Conservation (phyloP, 345 rosid species). For the Eucalyptus melliodora region DNA sequence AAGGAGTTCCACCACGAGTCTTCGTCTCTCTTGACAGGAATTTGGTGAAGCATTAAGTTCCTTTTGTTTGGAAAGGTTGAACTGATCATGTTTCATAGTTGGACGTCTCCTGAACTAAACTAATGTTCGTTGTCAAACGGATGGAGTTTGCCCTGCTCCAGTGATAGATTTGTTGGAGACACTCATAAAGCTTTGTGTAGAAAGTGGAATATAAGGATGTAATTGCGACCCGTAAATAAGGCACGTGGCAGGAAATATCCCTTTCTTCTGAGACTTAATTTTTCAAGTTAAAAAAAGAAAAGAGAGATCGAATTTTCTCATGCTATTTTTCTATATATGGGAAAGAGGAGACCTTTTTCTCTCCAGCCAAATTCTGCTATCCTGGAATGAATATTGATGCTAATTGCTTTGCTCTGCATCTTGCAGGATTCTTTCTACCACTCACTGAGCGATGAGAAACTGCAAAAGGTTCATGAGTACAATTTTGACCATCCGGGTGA, state of each 20-base stretch:
- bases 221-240: not conserved
- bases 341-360: not conserved
- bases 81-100: not conserved
- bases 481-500: conserved; percentile 91
- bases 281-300: not conserved
- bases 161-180: not conserved
- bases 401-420: not conserved
- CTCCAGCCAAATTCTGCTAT: not conserved
- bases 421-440: conserved; percentile 80
- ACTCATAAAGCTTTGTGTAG: not conserved
- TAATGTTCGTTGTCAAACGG: not conserved
- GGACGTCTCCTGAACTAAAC: not conserved
- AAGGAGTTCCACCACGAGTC: not conserved
- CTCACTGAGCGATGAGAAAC: conserved; percentile 33
- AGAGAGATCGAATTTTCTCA: not conserved
- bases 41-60: not conserved
- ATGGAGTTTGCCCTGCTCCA: not conserved
- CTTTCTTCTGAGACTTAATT: not conserved
- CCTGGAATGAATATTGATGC: not conserved
- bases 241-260: not conserved
- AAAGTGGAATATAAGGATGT: not conserved
- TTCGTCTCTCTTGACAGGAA: not conserved
- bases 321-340: not conserved
- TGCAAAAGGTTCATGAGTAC: conserved; percentile 43
- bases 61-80: not conserved